Evolutionary conservation across 2,329 filamentous ascomycete genomes (phyloP), one percentile per base, ranked within the genome.

Genomic region (Fusarium falciforme): DNA sequence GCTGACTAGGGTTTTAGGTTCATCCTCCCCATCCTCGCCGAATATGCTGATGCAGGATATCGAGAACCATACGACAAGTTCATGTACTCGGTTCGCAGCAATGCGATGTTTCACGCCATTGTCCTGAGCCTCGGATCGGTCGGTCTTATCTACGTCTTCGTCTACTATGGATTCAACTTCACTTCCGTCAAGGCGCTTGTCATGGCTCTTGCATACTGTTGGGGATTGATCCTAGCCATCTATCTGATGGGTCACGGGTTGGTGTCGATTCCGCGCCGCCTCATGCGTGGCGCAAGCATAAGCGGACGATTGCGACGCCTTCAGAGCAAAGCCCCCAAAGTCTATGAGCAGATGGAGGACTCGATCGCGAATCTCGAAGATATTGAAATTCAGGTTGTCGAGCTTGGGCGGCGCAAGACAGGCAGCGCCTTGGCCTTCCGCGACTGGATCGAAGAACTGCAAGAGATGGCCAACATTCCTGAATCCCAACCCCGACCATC

Each of bases 211-310:
- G 94, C 96, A 40, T 99, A 99, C 82, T 94, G 94, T 69, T 98
- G 95, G 93, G 95, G 95, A 77, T 85, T 99, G 77, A 88, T 96
- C 6, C 87, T 98, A 61, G 96, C 95, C 54, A 98, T 99, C 71
- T 98, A 98, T 79, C 88, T 99, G 44, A 98, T 99, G 96, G 96
- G 96, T 8, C 96, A 99, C 82, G 96, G 96, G 9, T 87, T 99
- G 29, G 96, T 99, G 35, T 93, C 95, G 2, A 93, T 99, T 66
- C 96, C 96, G 1, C 89, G 96, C 74, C 90, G 90, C 40, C 86
- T 99, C 17, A 93, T 96, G 78, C 91, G 93, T 68, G 93, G 94
- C 79, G 93, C 95, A 35, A 94, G 92, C 79, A 90, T 95, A 54
- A 93, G 92, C 74, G 90, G 90, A 58, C 89, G 92, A 65, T 83